Base-by-base conservation (phyloP, 1,139 yeast genomes). In the Nakaseomyces kungkrabaensis region DNA sequence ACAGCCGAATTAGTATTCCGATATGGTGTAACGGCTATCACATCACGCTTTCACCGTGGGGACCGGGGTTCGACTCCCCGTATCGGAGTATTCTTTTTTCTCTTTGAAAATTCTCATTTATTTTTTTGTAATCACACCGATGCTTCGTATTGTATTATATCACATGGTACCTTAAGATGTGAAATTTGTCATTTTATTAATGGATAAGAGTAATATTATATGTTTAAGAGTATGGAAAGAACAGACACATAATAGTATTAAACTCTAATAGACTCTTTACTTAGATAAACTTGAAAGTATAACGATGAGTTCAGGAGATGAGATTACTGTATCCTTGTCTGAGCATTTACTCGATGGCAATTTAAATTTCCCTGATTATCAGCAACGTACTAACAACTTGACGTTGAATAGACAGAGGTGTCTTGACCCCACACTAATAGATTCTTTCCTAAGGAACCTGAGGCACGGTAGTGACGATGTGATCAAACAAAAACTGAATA, bases 401-500 rank as follows among this genome's bases (percentile, higher is more conserved):
- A 41, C 44, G 24, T 13, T 41, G 34, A 41, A 41, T 11, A 41
- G 70, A 34, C 63, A 63, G 31, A 59, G 69, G 22, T 75, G 79
- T 51, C 53, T 71, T 5, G 60, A 68, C 11, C 70, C 71, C 3
- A 66, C 67, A 31, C 67, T 75, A 0, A 59, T 75, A 1, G 66
- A 73, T 45, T 61, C 72, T 10, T 75, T 75, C 52, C 56, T 75
- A 33, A 61, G 68, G 27, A 52, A 68, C 1, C 67, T 77, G n/a
- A 63, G 80, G 53, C 63, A 63, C 47, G 63, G 68, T 3, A 67
- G 73, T 36, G 80, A 76, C 53, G 79, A 75, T 55, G 70, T 68
- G 2, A 56, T 75, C 0, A 67, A 60, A 36, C 71, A 72, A 43
- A 61, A 70, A 38, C 52, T 75, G 34, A 72, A 74, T 48, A 68